phyloP scores from a whole-genome alignment of 2,329 filamentous ascomycete species.

The Chalara sp. region DNA sequence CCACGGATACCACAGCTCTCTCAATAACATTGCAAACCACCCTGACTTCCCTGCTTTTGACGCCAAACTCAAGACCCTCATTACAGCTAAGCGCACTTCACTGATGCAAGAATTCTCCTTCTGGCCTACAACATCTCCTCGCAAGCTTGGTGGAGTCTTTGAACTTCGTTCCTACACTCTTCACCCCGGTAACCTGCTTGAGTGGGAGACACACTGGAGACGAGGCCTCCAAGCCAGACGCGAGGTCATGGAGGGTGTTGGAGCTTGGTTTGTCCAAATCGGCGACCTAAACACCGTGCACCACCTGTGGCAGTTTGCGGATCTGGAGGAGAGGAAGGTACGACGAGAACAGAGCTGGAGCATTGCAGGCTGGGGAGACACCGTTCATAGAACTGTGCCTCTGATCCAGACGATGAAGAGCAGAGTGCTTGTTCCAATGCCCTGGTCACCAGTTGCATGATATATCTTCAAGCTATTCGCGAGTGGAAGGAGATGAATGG shows the following conservation, averaged over 20 bases:
- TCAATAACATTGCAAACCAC: constrained; percentile 76
- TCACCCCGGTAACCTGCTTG: constrained; percentile 88
- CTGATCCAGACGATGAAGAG: constrained; percentile 97
- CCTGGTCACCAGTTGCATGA: constrained; percentile 84
- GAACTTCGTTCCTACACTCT: constrained; percentile 95
- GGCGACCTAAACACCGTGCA: constrained; percentile 97
- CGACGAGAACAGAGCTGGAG: constrained; percentile 93
- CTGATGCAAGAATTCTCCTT: constrained; percentile 99
- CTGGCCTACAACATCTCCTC: constrained; percentile 92
- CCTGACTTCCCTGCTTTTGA: constrained; percentile 83
- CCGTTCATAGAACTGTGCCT: constrained; percentile 96
- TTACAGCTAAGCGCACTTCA: constrained; percentile 77
- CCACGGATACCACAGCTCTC: constrained; percentile 87
- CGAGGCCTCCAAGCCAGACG: constrained; percentile 82
- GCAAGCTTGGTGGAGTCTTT: constrained; percentile 85
- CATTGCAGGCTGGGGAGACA: constrained; percentile 92
- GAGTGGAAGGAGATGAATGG: no score
- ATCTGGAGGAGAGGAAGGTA: constrained; percentile 86
- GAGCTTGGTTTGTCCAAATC: constrained; percentile 98
- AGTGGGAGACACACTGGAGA: constrained; percentile 99
- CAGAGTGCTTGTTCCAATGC: constrained; percentile 85
- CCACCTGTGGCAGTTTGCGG: constrained; percentile 97
- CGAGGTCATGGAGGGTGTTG: constrained; percentile 97
- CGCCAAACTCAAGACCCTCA: constrained; percentile 74
- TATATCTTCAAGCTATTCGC: no score